Evolutionary conservation across 1,284 basidiomycete species (phyloP).

Genomic region (Ganoderma boninense): DNA sequence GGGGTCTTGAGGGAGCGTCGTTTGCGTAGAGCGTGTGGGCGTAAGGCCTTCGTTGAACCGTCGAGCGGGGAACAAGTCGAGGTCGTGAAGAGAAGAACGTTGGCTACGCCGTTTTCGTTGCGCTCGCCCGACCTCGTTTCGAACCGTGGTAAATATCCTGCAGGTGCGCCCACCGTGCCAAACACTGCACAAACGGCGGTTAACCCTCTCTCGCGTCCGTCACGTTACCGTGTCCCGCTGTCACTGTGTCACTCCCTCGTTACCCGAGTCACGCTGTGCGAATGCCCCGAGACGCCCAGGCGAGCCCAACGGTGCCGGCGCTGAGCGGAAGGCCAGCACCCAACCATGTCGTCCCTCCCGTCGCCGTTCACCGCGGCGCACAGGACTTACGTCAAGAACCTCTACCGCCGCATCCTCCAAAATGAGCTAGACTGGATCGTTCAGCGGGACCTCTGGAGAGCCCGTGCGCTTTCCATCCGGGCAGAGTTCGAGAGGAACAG

Average conservation of each 20-base stretch:
- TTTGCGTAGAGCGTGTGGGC: constrained; percentile 43
- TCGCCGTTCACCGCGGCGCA: constrained; percentile 81
- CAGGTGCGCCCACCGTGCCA: constrained; percentile 42
- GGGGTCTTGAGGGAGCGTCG: constrained; percentile 42
- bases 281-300: constrained; percentile 21
- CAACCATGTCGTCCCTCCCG: constrained; percentile 41
- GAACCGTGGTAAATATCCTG: constrained; percentile 44
- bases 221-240: constrained; percentile 29
- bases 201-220: constrained; percentile 18
- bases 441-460: constrained; percentile 86
- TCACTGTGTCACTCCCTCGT: constrained; percentile 8
- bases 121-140: constrained; percentile 28
- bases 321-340: constrained; percentile 18
- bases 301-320: constrained; percentile 9
- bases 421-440: constrained; percentile 93
- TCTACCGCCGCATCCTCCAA: constrained; percentile 88
- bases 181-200: constrained; percentile 32
- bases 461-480: constrained; percentile 84
- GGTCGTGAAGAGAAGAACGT: constrained; percentile 38
- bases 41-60: constrained; percentile 47
- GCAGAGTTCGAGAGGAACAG: constrained; percentile 94
- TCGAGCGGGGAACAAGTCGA: constrained; percentile 44
- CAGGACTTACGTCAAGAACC: constrained; percentile 88
- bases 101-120: constrained; percentile 19
- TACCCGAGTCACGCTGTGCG: constrained; percentile 25